Percentiles rank a stretch among this genome's conserved stretches.
These are phyloP conservation scores for Entomortierella chlamydospora DNA, from an alignment of 192 early-diverging fungal species.

Conservation along the genomic window DNA sequence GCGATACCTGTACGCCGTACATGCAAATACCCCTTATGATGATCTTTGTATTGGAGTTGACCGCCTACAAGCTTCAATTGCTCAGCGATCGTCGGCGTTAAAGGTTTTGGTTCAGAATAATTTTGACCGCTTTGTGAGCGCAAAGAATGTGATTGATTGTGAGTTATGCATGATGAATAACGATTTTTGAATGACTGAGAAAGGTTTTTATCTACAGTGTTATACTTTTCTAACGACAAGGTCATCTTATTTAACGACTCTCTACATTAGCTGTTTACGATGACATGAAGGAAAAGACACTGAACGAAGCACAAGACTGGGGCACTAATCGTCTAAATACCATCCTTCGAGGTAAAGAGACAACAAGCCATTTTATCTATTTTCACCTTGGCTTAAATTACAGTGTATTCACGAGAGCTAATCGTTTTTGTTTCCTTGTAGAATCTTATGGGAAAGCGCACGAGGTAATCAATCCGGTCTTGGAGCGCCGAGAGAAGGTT, in stretches of 20 bases:
- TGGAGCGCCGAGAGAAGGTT: conserved; percentile 85
- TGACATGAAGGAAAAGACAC: conserved; percentile 88
- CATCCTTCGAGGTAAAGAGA: conserved; percentile 70
- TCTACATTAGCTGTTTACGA: conserved; percentile 81
- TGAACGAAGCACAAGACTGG: conserved; percentile 83
- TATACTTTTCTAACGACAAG: no score
- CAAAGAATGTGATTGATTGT: conserved; percentile 95
- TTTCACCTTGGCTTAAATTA: no score
- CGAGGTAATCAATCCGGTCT: conserved; percentile 86
- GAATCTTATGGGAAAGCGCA: conserved; percentile 76
- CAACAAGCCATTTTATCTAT: no score
- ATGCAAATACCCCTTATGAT: conserved; percentile 85
- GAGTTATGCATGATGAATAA: not conserved
- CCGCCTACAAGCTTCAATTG: conserved; percentile 75
- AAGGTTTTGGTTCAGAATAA: conserved; percentile 94
- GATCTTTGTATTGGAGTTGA: conserved; percentile 85
- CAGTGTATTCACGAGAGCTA: no score
- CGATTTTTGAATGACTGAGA: not conserved
- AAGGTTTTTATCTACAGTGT: no score
- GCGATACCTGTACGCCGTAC: conserved; percentile 84
- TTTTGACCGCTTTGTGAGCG: conserved; percentile 96
- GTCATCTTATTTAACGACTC: no score
- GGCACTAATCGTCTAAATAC: conserved; percentile 80
- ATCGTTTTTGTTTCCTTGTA: conserved; percentile 39
- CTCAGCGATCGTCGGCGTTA: conserved; percentile 86